Conservation (phyloP, 306 rosid genomes). For the Argentina anserina region DNA sequence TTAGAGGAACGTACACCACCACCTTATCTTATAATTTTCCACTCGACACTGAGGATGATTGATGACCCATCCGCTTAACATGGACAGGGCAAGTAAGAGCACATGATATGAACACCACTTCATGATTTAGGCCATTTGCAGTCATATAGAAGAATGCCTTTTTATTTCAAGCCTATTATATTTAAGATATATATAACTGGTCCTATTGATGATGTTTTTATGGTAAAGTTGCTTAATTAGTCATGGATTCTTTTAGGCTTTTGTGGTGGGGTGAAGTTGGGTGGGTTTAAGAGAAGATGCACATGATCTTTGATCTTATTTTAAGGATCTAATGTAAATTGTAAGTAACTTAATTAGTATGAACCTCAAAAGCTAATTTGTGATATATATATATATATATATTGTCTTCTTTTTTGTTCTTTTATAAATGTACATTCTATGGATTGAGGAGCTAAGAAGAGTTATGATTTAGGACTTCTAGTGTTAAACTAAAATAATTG, state of each 20-base stretch:
- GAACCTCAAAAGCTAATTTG: no score
- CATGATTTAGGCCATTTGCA: constrained; percentile 37
- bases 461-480: background rate
- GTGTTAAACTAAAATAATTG: no score
- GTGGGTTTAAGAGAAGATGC: constrained; percentile 11
- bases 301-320: background rate
- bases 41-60: constrained; percentile 23
- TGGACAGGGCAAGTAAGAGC: constrained; percentile 25
- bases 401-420: background rate
- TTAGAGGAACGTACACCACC: constrained; percentile 15
- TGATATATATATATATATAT: background rate
- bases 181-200: background rate
- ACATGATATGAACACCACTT: constrained; percentile 37
- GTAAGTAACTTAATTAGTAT: background rate
- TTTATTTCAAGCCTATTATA: background rate
- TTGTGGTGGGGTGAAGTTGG: constrained; percentile 4
- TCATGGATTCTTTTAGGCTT: constrained; percentile 14
- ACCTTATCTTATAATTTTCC: constrained; percentile 16
- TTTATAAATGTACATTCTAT: background rate
- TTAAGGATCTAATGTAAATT: background rate
- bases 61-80: constrained; percentile 23
- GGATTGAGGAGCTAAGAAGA: background rate
- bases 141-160: background rate
- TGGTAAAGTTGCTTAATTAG: constrained; percentile 2
- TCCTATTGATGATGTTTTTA: background rate